These are phyloP conservation scores for Suhomyces sp. DNA, from an alignment of 805 yeast species.

Conservation along the genomic window DNA sequence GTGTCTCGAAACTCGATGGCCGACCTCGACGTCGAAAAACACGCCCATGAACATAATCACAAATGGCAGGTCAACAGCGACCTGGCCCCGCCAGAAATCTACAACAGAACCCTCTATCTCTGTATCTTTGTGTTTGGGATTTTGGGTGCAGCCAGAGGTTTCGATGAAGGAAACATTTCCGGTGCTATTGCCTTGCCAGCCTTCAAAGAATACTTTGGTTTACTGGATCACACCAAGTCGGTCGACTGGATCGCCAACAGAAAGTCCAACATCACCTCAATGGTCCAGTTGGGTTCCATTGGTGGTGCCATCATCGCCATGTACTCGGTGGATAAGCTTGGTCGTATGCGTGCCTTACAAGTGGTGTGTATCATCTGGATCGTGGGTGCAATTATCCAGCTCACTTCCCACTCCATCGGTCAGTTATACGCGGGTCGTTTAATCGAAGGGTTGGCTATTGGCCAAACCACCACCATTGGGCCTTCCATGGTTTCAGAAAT, in stretches of 20 bases:
- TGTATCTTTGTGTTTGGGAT: constrained; percentile 23
- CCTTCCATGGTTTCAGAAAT: constrained; percentile 25
- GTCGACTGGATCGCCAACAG: constrained; percentile 17
- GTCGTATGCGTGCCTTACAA: constrained; percentile 23
- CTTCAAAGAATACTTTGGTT: constrained; percentile 18
- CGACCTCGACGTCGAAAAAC: constrained; percentile 8
- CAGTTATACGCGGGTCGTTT: constrained; percentile 26
- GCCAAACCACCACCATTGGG: constrained; percentile 26
- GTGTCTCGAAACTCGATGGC: constrained; percentile 1
- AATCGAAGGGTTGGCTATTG: constrained; percentile 25
- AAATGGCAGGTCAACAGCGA: constrained; percentile 17
- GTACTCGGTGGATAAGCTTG: constrained; percentile 23
- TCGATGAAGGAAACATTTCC: constrained; percentile 24
- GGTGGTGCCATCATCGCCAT: constrained; percentile 25
- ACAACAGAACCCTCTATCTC: constrained; percentile 20
- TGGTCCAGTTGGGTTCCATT: constrained; percentile 25
- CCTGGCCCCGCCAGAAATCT: constrained; percentile 22
- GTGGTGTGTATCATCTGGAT: constrained; percentile 21
- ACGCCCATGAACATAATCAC: constrained; percentile 12
- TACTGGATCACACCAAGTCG: constrained; percentile 16
- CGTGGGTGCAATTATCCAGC: constrained; percentile 20
- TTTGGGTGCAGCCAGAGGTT: constrained; percentile 26
- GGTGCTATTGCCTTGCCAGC: constrained; percentile 21
- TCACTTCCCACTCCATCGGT: constrained; percentile 17
- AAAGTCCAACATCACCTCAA: constrained; percentile 24